Evolutionary conservation across 768 basidiomycete species (phyloP).

Genomic region (Hericium rajendrae): DNA sequence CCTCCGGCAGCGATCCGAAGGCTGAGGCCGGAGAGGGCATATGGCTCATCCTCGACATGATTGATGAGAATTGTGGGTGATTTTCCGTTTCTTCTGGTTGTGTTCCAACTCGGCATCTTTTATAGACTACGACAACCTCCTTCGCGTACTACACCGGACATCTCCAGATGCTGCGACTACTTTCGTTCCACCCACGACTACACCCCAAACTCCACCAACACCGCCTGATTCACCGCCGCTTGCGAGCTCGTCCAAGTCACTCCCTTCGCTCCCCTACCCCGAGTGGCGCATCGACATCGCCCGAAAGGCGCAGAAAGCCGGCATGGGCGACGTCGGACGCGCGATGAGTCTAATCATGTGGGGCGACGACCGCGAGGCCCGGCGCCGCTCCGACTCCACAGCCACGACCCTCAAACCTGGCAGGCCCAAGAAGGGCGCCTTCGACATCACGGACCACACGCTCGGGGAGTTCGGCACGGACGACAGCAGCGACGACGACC

Average conservation of each 20-base stretch:
- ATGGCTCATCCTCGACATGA: constrained; percentile 13
- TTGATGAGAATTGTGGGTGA: constrained; percentile 7
- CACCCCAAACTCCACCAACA: background rate
- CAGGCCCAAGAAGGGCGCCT: background rate
- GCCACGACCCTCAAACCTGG: background rate
- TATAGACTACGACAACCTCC: constrained; percentile 8
- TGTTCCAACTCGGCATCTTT: background rate
- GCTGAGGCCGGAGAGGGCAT: constrained; percentile 9
- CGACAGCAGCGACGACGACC: constrained; percentile 4
- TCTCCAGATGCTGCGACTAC: constrained; percentile 6
- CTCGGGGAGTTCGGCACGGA: background rate
- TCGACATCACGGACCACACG: background rate
- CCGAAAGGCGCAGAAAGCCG: constrained; percentile 13
- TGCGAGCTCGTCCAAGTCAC: background rate
- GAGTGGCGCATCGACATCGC: constrained; percentile 18
- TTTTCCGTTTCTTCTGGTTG: background rate
- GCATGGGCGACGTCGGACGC: constrained; percentile 10
- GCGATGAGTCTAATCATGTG: constrained; percentile 11
- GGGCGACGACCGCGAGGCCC: background rate
- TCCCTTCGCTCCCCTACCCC: constrained; percentile 12
- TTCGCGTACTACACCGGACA: constrained; percentile 13
- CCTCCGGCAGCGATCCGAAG: background rate
- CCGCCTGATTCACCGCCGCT: background rate
- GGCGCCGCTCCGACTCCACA: background rate
- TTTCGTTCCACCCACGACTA: constrained; percentile 4